These are phyloP conservation scores for Geranium incanum DNA, from an alignment of 441 rosid species.

Conservation along the genomic window DNA sequence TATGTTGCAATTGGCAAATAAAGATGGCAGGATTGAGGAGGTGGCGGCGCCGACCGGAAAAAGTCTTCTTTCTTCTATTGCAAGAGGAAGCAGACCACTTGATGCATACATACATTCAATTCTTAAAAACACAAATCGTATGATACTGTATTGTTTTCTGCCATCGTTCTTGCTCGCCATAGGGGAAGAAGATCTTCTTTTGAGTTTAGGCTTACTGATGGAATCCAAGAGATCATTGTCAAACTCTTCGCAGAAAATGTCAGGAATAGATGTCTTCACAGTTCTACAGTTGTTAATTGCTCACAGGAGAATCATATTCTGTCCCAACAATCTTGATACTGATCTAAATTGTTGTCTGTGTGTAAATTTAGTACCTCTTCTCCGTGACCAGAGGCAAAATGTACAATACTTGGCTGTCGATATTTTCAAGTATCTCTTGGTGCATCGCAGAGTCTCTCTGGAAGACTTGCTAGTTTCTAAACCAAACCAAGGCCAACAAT, in stretches of 20 bases:
- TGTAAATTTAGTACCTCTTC: constrained; percentile 83
- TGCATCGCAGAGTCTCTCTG: constrained; percentile 81
- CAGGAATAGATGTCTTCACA: constrained; percentile 73
- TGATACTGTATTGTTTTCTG: constrained; percentile 87
- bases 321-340: constrained; percentile 92
- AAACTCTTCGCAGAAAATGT: constrained; percentile 56
- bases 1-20: constrained; percentile 96
- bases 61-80: constrained; percentile 82
- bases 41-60: constrained; percentile 81
- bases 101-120: constrained; percentile 91
- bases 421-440: constrained; percentile 72
- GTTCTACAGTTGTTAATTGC: constrained; percentile 90
- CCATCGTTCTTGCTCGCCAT: constrained; percentile 82
- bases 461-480: constrained; percentile 94
- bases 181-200: constrained; percentile 87
- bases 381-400: constrained; percentile 69
- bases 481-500: constrained; percentile 73
- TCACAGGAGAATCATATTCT: constrained; percentile 80
- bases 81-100: constrained; percentile 79
- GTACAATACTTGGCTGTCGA: constrained; percentile 86
- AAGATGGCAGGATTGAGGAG: constrained; percentile 96
- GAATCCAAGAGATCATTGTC: constrained; percentile 55
- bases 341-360: constrained; percentile 94
- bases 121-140: constrained; percentile 85
- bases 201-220: constrained; percentile 62